A percentile compares a stretch with the other conserved stretches of the same genome.
These are phyloP conservation scores for Exophiala phaeomuriformis DNA, from an alignment of 2,329 filamentous ascomycete genomes.

Conservation along the genomic window DNA sequence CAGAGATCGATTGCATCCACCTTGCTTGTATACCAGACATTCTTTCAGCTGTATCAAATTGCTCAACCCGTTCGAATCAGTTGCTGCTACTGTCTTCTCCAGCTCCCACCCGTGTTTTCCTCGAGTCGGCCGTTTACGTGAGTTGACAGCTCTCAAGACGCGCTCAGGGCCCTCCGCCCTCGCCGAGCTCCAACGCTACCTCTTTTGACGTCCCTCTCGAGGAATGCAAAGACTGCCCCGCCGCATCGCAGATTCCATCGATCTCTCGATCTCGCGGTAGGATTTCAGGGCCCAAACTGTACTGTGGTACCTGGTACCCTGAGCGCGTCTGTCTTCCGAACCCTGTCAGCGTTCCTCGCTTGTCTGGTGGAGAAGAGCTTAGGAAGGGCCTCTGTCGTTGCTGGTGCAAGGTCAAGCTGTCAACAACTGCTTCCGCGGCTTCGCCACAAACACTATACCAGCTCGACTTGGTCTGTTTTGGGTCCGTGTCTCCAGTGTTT, in stretches of 20 bases:
- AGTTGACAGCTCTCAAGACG: constrained; percentile 1
- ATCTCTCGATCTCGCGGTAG: neutral
- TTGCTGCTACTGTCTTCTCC: neutral
- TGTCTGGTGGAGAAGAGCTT: neutral
- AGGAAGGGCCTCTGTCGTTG: too few species aligned
- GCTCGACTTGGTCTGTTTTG: neutral
- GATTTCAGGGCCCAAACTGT: too few species aligned
- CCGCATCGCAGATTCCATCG: neutral
- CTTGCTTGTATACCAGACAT: neutral
- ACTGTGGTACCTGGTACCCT: too few species aligned
- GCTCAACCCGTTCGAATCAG: too few species aligned
- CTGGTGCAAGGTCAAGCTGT: neutral
- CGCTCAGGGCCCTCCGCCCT: neutral
- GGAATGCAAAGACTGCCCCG: neutral
- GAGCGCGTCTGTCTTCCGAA: neutral
- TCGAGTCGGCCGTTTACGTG: neutral
- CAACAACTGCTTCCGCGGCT: constrained; percentile 5
- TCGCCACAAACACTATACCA: constrained; percentile 8
- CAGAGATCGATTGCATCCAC: neutral
- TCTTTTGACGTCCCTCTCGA: neutral
- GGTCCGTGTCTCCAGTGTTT: neutral
- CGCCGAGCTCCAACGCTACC: neutral
- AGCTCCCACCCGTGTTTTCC: neutral
- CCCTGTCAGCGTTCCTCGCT: neutral
- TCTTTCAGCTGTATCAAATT: neutral